Base-by-base conservation (phyloP, 2,329 filamentous ascomycete species). In the Aspergillus arachidicola region DNA sequence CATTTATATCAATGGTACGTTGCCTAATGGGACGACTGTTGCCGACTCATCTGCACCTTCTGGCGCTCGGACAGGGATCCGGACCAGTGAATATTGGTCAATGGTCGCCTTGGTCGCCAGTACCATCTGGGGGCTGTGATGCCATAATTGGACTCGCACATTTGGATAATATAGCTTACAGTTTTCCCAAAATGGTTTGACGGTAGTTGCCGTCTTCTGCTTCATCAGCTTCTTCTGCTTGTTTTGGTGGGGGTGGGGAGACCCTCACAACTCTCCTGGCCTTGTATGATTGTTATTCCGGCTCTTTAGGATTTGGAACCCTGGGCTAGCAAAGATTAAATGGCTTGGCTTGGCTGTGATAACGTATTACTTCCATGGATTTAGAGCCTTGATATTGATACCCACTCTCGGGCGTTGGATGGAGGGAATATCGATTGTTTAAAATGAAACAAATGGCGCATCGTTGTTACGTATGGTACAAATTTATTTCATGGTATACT, bases 1-100 rank as follows among this genome's bases (percentile, higher is more conserved):
- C 32, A 78, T 82, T n/a, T 80, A 79, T 61, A 78, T 84, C 67
- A 83, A 84, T 60, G 82, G 82, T 3, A 82, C 80, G 1, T 67
- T 83, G 60, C 76, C 77, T 2, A 83, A 79, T 60, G 80, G 79
- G 14, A 82, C 80, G 4, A 80, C 79, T 7, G 71, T 73, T n/a
- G 67, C 75, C 1, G 75, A 79, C 60, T 67, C 73, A 10, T 68
- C 68, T 23, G 55, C 68, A 19, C 61, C 65, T 54, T 67, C 68
- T 7, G 71, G 65, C 21, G 64, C 69, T 6, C 51, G 68, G 16
- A 64, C 69, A 21, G 61, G 75, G 32, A 51, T 75, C 38, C 72
- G 77, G 32, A 70, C 73, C 45, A 77, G 75, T 41, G 80, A 80
- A 26, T 81, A 80, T 66, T 82, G 79, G 80, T 63, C 76, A 32